A percentile compares a stretch with the other conserved stretches of the same genome.
Evolutionary conservation across 352 stramenopile species (phyloP).

Genomic region (Globisporangium ultimum): DNA sequence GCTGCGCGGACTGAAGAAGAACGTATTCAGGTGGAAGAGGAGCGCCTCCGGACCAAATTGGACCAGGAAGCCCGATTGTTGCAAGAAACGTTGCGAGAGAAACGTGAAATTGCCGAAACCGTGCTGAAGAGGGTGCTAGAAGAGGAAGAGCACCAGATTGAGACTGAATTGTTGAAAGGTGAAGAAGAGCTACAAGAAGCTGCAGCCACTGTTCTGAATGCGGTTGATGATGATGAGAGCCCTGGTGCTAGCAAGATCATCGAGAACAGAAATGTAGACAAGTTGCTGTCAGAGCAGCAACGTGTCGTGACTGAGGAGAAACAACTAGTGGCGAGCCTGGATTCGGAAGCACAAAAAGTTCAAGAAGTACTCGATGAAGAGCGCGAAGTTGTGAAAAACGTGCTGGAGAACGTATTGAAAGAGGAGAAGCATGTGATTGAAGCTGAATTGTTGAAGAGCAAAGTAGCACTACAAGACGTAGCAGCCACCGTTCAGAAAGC

Average conservation of each 20-base stretch:
- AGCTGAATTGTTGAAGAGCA: constrained; percentile 1
- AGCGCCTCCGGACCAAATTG: constrained; percentile 3
- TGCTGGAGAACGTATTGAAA: constrained; percentile 2
- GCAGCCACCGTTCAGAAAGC: too few species aligned
- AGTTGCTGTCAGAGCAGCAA: too few species aligned
- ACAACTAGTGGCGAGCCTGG: constrained; percentile 1
- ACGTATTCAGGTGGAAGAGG: constrained; percentile 6
- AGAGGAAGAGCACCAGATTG: constrained; percentile 3
- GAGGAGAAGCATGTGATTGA: constrained; percentile 2
- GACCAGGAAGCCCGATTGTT: constrained; percentile 3
- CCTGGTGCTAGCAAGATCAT: too few species aligned
- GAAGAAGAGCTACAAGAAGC: background rate
- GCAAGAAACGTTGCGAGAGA: constrained; percentile 2
- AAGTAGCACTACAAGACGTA: background rate
- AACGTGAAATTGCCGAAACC: constrained; percentile 6
- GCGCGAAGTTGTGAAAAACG: constrained; percentile 4
- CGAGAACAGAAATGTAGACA: too few species aligned
- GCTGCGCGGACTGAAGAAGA: constrained; percentile 9
- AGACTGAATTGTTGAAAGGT: constrained; percentile 2
- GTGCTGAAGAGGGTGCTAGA: constrained; percentile 1
- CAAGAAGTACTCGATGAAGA: constrained; percentile 6
- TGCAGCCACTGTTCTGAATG: background rate
- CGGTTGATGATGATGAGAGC: background rate
- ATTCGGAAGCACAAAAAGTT: constrained; percentile 3
- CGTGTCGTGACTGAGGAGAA: background rate